Conservation (phyloP, 192 early-diverging fungal species). For the Phycomyces nitens region DNA sequence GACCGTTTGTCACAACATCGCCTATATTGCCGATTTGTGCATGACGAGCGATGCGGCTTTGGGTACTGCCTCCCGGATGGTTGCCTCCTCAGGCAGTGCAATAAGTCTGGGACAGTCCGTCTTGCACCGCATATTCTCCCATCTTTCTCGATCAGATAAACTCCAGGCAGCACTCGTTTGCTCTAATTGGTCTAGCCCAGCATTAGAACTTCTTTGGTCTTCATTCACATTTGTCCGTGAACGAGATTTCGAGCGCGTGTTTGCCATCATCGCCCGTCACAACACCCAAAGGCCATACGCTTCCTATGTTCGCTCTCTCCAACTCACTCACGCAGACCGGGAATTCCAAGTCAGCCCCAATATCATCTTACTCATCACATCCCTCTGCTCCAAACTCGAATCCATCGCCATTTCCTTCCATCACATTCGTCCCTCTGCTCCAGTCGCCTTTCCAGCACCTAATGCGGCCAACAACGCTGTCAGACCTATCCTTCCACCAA, state of each 20-base stretch:
- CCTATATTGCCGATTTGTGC: neutral
- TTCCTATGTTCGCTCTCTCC: slow-evolving; percentile 17
- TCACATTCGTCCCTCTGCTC: slow-evolving; percentile 15
- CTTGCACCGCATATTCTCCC: slow-evolving; percentile 4
- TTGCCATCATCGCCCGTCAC: slow-evolving; percentile 21
- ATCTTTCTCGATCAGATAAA: slow-evolving; percentile 9
- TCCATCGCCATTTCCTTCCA: slow-evolving; percentile 26
- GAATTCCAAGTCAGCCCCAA: slow-evolving; percentile 25
- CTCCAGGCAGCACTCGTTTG: slow-evolving; percentile 10
- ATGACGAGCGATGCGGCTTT: slow-evolving; percentile 24
- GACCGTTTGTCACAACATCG: too few species aligned
- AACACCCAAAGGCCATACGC: slow-evolving; percentile 19
- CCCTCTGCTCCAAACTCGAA: slow-evolving; percentile 24
- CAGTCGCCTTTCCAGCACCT: slow-evolving; percentile 1
- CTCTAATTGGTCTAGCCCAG: slow-evolving; percentile 19
- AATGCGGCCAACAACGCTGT: neutral
- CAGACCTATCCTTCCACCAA: neutral
- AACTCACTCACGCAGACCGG: slow-evolving; percentile 28
- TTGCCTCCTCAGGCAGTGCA: neutral
- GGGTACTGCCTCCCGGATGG: slow-evolving; percentile 7
- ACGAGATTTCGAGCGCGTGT: slow-evolving; percentile 32
- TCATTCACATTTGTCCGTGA: slow-evolving; percentile 24
- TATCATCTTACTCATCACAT: slow-evolving; percentile 20
- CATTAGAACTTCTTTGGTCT: slow-evolving; percentile 21
- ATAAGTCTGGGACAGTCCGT: slow-evolving; percentile 9